Conservation (phyloP, 805 yeast species). For the Danielia oregonensis region DNA sequence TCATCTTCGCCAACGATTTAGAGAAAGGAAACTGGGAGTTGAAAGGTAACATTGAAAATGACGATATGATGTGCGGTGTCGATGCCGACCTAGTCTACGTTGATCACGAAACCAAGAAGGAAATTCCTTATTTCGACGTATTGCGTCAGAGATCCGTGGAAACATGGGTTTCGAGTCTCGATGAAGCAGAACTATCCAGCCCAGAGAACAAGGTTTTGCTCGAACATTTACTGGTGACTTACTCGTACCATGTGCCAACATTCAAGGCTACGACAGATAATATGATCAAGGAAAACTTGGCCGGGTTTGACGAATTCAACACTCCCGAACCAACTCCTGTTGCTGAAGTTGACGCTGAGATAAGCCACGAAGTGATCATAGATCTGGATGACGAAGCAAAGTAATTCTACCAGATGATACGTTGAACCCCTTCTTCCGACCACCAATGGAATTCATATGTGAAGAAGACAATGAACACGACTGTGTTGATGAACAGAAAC, state of each 20-base stretch:
- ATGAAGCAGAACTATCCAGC: constrained; percentile 10
- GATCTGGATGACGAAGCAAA: not conserved
- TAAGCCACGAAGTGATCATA: not conserved
- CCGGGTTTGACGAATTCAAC: constrained; percentile 19
- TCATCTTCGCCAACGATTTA: constrained; percentile 80
- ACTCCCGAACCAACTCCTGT: constrained; percentile 4
- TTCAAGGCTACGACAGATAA: constrained; percentile 20
- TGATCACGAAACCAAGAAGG: constrained; percentile 50
- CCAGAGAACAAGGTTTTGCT: constrained; percentile 5
- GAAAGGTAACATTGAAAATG: constrained; percentile 35
- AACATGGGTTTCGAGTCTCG: constrained; percentile 29
- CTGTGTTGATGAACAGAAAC: constrained; percentile 53
- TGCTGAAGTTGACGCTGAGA: not conserved
- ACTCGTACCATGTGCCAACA: constrained; percentile 4
- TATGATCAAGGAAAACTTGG: constrained; percentile 28
- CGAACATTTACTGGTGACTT: constrained; percentile 2
- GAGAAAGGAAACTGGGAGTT: constrained; percentile 79
- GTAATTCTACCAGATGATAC: constrained; percentile 77
- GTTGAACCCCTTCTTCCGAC: constrained; percentile 57
- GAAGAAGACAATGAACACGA: constrained; percentile 54
- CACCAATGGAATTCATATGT: constrained; percentile 65
- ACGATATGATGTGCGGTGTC: constrained; percentile 51
- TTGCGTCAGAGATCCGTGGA: constrained; percentile 29
- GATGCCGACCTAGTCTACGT: constrained; percentile 73
- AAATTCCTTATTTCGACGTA: constrained; percentile 39